Evolutionary conservation across 2,329 filamentous ascomycete species (phyloP).

Genomic region (Sclerotinia glacialis): DNA sequence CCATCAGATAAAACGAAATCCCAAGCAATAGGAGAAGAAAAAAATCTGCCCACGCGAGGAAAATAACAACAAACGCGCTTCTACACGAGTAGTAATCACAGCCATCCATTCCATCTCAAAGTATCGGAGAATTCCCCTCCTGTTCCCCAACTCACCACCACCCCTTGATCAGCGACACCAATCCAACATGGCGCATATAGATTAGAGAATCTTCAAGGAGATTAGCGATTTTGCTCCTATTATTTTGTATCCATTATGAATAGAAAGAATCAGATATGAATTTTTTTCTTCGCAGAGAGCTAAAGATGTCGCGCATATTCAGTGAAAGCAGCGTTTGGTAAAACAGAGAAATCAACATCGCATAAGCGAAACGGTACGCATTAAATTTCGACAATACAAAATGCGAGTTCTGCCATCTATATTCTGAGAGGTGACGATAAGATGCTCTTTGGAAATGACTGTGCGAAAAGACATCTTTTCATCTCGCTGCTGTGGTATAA

Average conservation of each 20-base stretch:
- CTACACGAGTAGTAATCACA: too few relatives aligned
- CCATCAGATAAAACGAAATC: too few relatives aligned
- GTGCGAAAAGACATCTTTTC: not conserved
- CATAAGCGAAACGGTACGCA: not conserved
- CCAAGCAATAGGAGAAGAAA: too few relatives aligned
- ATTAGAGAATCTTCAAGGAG: too few relatives aligned
- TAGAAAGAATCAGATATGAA: too few relatives aligned
- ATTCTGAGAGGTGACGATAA: not conserved
- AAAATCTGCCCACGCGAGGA: too few relatives aligned
- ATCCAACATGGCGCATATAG: too few relatives aligned
- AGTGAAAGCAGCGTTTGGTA: not conserved
- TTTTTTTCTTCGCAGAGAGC: not conserved
- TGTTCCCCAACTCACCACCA: too few relatives aligned
- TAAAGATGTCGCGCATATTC: not conserved
- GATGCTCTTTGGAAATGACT: not conserved
- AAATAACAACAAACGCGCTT: too few relatives aligned
- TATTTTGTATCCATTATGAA: not conserved
- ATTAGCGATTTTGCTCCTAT: not conserved
- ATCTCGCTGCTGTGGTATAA: not conserved
- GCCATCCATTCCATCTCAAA: too few relatives aligned
- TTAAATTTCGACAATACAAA: not conserved
- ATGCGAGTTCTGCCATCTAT: not conserved
- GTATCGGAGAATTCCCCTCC: too few relatives aligned
- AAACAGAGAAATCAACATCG: not conserved
- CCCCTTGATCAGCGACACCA: too few relatives aligned